Evolutionary conservation across 129 eudicot species (phyloP).

Genomic region (Erigeron canadensis): DNA sequence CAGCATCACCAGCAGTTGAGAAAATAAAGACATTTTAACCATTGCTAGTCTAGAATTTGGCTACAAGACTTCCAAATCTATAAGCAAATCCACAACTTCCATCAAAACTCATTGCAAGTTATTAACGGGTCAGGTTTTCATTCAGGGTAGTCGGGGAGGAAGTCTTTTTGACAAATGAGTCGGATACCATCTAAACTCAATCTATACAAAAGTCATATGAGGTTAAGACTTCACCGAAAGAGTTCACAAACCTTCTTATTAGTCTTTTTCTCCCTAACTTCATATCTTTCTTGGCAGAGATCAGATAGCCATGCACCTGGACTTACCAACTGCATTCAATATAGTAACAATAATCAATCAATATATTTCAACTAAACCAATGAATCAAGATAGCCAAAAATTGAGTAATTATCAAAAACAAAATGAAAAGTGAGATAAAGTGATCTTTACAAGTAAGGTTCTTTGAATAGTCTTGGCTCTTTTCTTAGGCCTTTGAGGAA

Average conservation of each 20-base stretch:
- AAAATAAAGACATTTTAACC: too few relatives aligned
- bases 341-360: conserved; percentile 20
- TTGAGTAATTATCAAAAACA: conserved; percentile 1
- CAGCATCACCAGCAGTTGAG: background rate
- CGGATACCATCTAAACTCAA: background rate
- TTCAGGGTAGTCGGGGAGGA: too few relatives aligned
- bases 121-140: too few relatives aligned
- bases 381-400: background rate
- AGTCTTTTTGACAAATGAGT: too few relatives aligned
- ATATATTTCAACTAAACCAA: conserved; percentile 2
- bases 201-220: conserved; percentile 6
- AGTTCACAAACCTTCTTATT: conserved; percentile 51
- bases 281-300: conserved; percentile 67
- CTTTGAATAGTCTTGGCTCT: conserved; percentile 79
- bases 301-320: conserved; percentile 77
- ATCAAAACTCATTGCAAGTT: background rate
- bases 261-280: conserved; percentile 74
- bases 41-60: background rate
- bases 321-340: conserved; percentile 51
- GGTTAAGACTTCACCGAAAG: conserved; percentile 15
- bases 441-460: conserved; percentile 55
- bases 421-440: conserved; percentile 22
- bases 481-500: conserved; percentile 86
- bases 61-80: background rate
- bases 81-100: conserved; percentile 11